A percentile compares a stretch with the other conserved stretches of the same genome.
These are phyloP conservation scores for Fonsecaea monophora DNA, from an alignment of 2,329 filamentous ascomycete species.

Conservation along the genomic window DNA sequence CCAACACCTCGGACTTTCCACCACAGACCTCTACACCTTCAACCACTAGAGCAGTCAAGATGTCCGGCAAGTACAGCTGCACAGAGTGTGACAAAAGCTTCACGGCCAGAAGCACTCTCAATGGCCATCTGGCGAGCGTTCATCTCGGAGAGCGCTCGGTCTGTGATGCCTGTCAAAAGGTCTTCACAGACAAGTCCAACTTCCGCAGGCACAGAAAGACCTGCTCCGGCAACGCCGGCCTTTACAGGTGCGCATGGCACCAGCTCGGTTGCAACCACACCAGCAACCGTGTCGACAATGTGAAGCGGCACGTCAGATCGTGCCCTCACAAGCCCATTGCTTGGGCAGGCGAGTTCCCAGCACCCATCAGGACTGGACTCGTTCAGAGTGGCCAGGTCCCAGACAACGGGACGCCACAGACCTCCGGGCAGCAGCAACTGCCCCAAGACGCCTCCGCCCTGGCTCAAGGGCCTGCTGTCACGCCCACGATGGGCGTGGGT, in stretches of 20 bases:
- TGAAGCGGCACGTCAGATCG: conserved; percentile 15
- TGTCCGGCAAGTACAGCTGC: neutral
- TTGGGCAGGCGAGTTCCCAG: neutral
- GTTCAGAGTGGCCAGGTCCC: neutral
- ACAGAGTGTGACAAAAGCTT: conserved; percentile 1
- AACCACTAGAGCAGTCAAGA: neutral
- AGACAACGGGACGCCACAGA: neutral
- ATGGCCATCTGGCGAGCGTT: neutral
- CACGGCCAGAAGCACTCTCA: conserved; percentile 4
- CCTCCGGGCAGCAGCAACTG: neutral
- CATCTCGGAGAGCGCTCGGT: neutral
- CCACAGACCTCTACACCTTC: neutral
- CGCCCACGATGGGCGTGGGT: neutral
- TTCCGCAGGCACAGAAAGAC: neutral
- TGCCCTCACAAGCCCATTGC: neutral
- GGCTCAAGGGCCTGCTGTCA: neutral
- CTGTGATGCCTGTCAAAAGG: neutral
- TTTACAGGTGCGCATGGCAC: neutral
- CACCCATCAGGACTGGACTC: neutral
- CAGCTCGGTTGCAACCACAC: neutral
- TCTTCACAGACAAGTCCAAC: neutral
- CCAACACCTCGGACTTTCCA: neutral
- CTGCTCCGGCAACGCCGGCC: conserved; percentile 3
- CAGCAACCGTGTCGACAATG: conserved; percentile 10
- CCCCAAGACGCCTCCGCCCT: neutral